These are phyloP conservation scores for fission yeast (Schizosaccharomyces pombe) DNA, from an alignment of 805 yeast species.

Conservation along the genomic window DNA sequence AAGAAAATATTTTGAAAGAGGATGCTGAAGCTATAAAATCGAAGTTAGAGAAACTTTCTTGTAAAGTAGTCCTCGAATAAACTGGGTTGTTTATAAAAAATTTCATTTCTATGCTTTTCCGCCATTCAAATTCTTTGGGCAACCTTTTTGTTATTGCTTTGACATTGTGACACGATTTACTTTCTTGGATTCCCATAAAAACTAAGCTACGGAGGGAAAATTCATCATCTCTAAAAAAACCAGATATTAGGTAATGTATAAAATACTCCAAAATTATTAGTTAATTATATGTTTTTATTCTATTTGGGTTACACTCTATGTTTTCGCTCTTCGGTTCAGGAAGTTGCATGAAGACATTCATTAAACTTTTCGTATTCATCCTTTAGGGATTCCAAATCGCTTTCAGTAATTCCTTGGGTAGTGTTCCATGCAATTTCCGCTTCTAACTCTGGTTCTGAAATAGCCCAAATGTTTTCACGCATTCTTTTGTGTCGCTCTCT, in stretches of 20 bases:
- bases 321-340: neutral
- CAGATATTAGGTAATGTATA: too few relatives aligned
- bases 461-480: constrained; percentile 62
- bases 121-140: too few relatives aligned
- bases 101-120: too few relatives aligned
- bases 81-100: constrained; percentile 7
- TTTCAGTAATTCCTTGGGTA: constrained; percentile 8
- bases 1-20: constrained; percentile 89
- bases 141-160: too few relatives aligned
- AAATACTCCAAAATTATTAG: too few relatives aligned
- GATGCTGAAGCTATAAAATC: constrained; percentile 93
- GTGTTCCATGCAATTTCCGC: constrained; percentile 11
- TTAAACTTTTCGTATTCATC: constrained; percentile 8
- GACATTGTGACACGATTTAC: too few relatives aligned
- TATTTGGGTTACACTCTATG: neutral
- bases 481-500: constrained; percentile 65
- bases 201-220: too few relatives aligned
- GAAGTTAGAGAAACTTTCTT: constrained; percentile 84
- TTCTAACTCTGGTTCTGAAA: constrained; percentile 13
- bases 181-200: too few relatives aligned
- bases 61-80: constrained; percentile 72
- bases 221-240: too few relatives aligned
- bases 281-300: too few relatives aligned
- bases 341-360: neutral
- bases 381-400: constrained; percentile 9